Conservation (phyloP, 345 rosid species). For the Pseudoturritis turrita region DNA sequence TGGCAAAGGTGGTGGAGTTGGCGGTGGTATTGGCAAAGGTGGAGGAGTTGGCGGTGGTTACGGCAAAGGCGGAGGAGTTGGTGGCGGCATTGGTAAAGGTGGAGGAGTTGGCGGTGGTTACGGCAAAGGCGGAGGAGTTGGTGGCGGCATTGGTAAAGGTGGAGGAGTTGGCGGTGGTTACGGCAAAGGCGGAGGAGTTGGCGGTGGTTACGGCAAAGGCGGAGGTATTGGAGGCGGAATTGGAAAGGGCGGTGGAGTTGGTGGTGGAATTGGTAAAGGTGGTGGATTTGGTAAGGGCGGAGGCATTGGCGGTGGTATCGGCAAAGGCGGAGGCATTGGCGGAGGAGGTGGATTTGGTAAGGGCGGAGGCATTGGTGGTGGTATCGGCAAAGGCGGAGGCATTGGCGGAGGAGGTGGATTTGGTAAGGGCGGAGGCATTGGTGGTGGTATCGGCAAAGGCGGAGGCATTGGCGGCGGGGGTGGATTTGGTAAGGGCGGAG, state of each 20-base stretch:
- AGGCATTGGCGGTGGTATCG: background rate
- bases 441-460: slow-evolving; percentile 28
- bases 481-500: background rate
- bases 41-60: background rate
- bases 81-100: background rate
- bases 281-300: slow-evolving; percentile 18
- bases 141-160: slow-evolving; percentile 7
- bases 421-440: slow-evolving; percentile 18
- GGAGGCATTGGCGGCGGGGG: background rate
- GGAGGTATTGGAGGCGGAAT: background rate
- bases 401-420: slow-evolving; percentile 1
- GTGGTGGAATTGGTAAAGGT: background rate
- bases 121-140: slow-evolving; percentile 4
- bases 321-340: slow-evolving; percentile 1
- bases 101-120: slow-evolving; percentile 17
- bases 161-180: slow-evolving; percentile 5
- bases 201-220: background rate
- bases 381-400: slow-evolving; percentile 7
- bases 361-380: slow-evolving; percentile 27
- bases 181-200: background rate
- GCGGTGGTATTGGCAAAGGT: slow-evolving; percentile 21
- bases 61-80: background rate
- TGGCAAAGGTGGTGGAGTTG: slow-evolving; percentile 14
- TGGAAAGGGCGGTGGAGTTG: background rate
- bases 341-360: slow-evolving; percentile 22